Evolutionary conservation across 352 stramenopile genomes (phyloP), one percentile per base, ranked within the genome.

Genomic region (Pythium sp.): DNA sequence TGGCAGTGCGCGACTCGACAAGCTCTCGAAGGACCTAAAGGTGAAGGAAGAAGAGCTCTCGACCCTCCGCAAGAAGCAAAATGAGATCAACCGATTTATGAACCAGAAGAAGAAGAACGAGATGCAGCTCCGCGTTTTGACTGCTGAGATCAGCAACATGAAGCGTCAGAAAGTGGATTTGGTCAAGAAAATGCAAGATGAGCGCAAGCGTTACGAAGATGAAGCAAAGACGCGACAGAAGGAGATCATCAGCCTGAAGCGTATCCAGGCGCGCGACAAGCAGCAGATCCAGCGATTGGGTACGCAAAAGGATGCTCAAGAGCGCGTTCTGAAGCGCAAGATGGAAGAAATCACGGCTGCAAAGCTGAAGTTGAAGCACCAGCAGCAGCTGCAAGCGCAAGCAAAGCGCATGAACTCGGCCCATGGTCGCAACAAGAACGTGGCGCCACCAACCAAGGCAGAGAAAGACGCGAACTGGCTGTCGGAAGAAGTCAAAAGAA

Each of bases 161-260:
- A 96, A 96, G 75, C 74, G 86, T 6, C 89, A 96, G 64, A 96
- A 95, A 58, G 89, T 96, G n/a, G 89, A 96, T 28, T 62, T 96
- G 28, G 77, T 95, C 28, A 92, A 92, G 64, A 94, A 95, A 65
- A 96, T 96, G 85, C 77, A 93, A 59, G 80, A 87, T 47, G 89
- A 96, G 64, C 82, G 87, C 28, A 96, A 96, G 70, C 73, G 84
- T 14, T 94, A 90, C 53, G 82, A 95, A 75, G 80, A 93, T 58
- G 87, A 96, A 67, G 87, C 89, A 4, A 92, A 90, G 46, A 76
- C 87, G 41, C 80, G 89, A 8, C 79, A 84, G 5, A 81, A 84
- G 36, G 89, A 96, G 64, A 96, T 96, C 53, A 73, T 90, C 58
- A 90, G 64, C 41, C 64, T 96, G 5, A 95, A 95, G 74, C 84